Evolutionary conservation across 305 asterid genomes (phyloP).

Genomic region (Fraxinus greggii): DNA sequence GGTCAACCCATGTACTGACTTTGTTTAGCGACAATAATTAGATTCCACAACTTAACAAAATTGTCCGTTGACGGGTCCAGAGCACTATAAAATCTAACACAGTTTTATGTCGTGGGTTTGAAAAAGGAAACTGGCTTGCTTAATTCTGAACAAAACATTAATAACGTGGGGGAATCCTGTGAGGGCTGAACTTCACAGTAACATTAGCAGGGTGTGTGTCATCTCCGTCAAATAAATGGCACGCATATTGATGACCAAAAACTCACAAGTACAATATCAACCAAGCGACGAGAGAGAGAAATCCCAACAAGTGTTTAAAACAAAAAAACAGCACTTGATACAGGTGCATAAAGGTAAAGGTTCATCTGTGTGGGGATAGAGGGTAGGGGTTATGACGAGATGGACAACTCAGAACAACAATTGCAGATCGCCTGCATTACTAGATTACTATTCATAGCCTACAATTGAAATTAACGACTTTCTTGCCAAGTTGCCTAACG

Average conservation of each 20-base stretch:
- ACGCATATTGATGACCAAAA: not conserved
- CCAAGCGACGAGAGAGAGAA: not conserved
- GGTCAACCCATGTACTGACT: too few species aligned
- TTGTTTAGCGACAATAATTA: too few species aligned
- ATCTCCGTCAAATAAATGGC: not conserved
- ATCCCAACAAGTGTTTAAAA: not conserved
- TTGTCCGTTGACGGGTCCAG: not conserved
- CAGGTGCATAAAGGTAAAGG: not conserved
- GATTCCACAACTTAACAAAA: too few species aligned
- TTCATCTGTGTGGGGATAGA: not conserved
- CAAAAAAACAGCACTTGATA: not conserved
- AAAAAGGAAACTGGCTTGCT: not conserved
- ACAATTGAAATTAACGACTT: not conserved
- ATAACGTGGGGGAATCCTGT: not conserved
- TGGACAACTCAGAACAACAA: not conserved
- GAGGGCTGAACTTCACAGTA: not conserved
- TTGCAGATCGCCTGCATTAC: not conserved
- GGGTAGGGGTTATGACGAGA: not conserved
- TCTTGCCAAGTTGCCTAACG: not conserved
- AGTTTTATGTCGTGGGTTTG: not conserved
- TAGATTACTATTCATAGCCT: not conserved
- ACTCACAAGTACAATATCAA: not conserved
- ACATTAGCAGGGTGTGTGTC: not conserved
- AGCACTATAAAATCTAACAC: not conserved
- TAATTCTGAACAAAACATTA: not conserved